These are phyloP conservation scores for Remersonia thermophila DNA, from an alignment of 2,329 filamentous ascomycete genomes.

Conservation along the genomic window DNA sequence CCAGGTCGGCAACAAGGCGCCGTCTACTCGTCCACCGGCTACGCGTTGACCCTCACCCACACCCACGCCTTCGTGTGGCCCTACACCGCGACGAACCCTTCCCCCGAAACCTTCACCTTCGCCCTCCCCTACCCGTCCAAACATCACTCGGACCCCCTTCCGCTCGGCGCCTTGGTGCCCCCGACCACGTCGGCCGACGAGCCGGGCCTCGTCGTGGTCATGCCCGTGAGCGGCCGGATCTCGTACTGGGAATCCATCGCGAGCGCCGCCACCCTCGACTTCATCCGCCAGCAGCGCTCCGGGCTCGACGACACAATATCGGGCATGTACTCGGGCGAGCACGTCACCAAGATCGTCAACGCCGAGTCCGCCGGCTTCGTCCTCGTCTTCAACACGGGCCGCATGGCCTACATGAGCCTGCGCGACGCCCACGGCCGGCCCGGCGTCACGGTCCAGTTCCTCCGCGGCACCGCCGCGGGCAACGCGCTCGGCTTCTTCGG, in stretches of 20 bases:
- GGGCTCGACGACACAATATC: slow-evolving; percentile 65
- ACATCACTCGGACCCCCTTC: slow-evolving; percentile 56
- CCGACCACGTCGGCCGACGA: slow-evolving; percentile 66
- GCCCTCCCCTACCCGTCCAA: slow-evolving; percentile 63
- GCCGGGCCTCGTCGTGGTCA: slow-evolving; percentile 75
- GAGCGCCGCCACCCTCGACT: slow-evolving; percentile 69
- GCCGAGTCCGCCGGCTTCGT: slow-evolving; percentile 81
- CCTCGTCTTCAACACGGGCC: slow-evolving; percentile 70
- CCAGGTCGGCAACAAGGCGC: slow-evolving; percentile 53
- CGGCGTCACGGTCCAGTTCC: slow-evolving; percentile 62
- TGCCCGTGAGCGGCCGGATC: slow-evolving; percentile 72
- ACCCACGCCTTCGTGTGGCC: slow-evolving; percentile 84
- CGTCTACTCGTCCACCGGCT: slow-evolving; percentile 52
- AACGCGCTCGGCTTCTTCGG: slow-evolving; percentile 60
- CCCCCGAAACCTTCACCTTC: slow-evolving; percentile 69
- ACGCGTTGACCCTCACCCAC: slow-evolving; percentile 69
- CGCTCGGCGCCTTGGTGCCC: slow-evolving; percentile 71
- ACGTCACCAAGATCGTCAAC: slow-evolving; percentile 63
- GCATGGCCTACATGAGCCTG: slow-evolving; percentile 74
- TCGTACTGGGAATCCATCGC: slow-evolving; percentile 95
- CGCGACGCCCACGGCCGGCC: slow-evolving; percentile 81
- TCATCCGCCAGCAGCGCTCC: slow-evolving; percentile 69
- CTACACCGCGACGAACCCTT: slow-evolving; percentile 57
- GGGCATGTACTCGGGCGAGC: slow-evolving; percentile 68
- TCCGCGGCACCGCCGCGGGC: slow-evolving; percentile 50